A percentile compares a stretch with the other conserved stretches of the same genome.
Conservation (phyloP, 2,329 filamentous ascomycete genomes). For the Aspergillus cejpii region DNA sequence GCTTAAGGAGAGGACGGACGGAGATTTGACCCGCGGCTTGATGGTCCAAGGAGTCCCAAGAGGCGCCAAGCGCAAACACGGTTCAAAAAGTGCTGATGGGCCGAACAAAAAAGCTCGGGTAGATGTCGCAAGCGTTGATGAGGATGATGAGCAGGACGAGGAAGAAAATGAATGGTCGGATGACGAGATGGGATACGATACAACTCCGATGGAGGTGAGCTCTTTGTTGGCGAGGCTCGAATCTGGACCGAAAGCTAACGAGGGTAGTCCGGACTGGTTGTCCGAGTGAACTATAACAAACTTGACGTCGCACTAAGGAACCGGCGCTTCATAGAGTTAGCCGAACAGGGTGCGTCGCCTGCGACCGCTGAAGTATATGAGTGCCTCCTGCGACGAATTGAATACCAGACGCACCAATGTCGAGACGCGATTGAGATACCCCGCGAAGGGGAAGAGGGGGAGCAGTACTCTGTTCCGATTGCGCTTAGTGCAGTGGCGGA, state of each 20-base stretch:
- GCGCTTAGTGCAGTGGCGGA: conserved; percentile 30
- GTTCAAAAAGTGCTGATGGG: conserved; percentile 14
- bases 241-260: conserved; percentile 12
- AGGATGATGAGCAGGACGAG: conserved; percentile 22
- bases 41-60: conserved; percentile 30
- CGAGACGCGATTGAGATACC: conserved; percentile 41
- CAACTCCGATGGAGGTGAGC: conserved; percentile 36
- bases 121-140: conserved; percentile 26
- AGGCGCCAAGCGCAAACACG: conserved; percentile 30
- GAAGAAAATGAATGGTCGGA: conserved; percentile 35
- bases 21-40: conserved; percentile 30
- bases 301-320: conserved; percentile 77
- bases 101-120: conserved; percentile 18
- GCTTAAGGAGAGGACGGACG: conserved; percentile 31
- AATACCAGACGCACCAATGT: conserved; percentile 62
- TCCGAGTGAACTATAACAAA: conserved; percentile 80
- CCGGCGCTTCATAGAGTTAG: conserved; percentile 65
- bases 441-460: conserved; percentile 38
- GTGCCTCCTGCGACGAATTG: conserved; percentile 63
- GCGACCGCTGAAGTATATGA: conserved; percentile 73
- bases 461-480: conserved; percentile 35
- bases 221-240: not conserved
- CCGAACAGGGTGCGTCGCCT: conserved; percentile 61
- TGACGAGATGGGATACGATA: conserved; percentile 31
- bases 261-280: conserved; percentile 60